A percentile compares a stretch with the other conserved stretches of the same genome.
phyloP scores from a whole-genome alignment of 1,139 yeast genomes.

The Pichia sp. region DNA sequence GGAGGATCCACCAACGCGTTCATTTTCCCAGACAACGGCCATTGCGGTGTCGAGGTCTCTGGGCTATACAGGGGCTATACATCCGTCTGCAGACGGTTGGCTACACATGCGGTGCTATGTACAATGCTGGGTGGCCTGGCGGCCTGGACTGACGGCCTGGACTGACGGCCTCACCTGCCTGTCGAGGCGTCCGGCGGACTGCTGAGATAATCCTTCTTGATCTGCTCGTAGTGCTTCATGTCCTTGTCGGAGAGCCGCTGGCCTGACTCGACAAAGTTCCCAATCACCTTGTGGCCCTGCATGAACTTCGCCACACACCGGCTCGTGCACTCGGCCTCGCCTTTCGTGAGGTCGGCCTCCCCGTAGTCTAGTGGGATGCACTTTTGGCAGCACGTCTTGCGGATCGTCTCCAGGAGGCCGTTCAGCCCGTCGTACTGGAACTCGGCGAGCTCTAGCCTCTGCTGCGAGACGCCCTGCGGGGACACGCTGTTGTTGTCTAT shows the following conservation, averaged over 20 bases:
- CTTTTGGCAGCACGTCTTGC: conserved; percentile 38
- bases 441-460: conserved; percentile 64
- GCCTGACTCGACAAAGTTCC: conserved; percentile 40
- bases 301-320: conserved; percentile 75
- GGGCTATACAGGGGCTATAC: neutral
- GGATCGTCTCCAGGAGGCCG: conserved; percentile 40
- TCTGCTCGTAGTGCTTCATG: conserved; percentile 25
- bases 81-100: neutral
- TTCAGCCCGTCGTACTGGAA: conserved; percentile 74
- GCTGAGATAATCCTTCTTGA: conserved; percentile 23
- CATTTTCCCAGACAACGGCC: neutral
- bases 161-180: neutral
- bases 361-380: conserved; percentile 75
- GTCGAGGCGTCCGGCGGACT: neutral
- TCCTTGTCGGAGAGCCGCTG: conserved; percentile 25
- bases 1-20: neutral
- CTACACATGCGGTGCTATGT: neutral
- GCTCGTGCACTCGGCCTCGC: conserved; percentile 71
- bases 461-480: conserved; percentile 54
- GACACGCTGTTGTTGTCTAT: conserved; percentile 38
- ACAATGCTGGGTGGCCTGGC: neutral
- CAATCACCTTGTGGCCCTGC: conserved; percentile 59
- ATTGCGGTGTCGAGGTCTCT: neutral
- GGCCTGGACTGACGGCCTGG: no score
- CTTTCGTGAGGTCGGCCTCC: conserved; percentile 74